phyloP scores from a whole-genome alignment of 75 land plant genomes.

The Selaginella moellendorffii region DNA sequence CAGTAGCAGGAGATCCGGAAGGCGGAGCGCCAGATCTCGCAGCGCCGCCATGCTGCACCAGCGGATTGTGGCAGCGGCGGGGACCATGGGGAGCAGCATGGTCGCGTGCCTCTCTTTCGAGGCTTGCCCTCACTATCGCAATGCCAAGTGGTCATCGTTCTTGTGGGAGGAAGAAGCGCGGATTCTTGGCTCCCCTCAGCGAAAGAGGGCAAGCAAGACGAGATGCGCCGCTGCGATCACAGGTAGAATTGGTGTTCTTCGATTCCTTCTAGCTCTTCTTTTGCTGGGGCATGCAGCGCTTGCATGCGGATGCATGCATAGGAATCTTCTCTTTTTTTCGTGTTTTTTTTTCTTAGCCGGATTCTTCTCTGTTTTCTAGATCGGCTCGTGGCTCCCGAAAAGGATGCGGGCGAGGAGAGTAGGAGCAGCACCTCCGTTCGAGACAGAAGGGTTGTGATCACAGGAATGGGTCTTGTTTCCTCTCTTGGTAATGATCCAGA shows the following conservation, averaged over 20 bases:
- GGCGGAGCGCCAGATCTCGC: not conserved
- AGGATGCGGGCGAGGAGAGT: not conserved
- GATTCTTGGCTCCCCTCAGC: no score
- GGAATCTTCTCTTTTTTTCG: not conserved
- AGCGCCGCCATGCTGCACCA: not conserved
- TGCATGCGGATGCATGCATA: not conserved
- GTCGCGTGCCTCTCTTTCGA: not conserved
- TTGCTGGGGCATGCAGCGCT: not conserved
- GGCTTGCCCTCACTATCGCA: not conserved
- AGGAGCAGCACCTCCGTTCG: not conserved
- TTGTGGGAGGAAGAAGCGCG: not conserved
- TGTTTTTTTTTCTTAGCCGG: not conserved
- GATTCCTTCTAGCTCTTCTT: no score
- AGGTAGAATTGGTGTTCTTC: no score
- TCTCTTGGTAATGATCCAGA: slow-evolving; percentile 5
- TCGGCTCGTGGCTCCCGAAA: not conserved
- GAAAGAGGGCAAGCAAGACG: no score
- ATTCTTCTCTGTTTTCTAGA: not conserved
- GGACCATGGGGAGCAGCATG: not conserved
- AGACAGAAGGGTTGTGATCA: not conserved
- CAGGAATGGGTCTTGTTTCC: slow-evolving; percentile 6
- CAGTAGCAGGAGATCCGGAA: not conserved
- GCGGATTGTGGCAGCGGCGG: not conserved
- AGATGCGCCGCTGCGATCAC: not conserved
- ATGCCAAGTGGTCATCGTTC: not conserved